Evolutionary conservation across 441 rosid species (phyloP), one percentile per base, ranked within the genome.

Genomic region (Iberis amara): DNA sequence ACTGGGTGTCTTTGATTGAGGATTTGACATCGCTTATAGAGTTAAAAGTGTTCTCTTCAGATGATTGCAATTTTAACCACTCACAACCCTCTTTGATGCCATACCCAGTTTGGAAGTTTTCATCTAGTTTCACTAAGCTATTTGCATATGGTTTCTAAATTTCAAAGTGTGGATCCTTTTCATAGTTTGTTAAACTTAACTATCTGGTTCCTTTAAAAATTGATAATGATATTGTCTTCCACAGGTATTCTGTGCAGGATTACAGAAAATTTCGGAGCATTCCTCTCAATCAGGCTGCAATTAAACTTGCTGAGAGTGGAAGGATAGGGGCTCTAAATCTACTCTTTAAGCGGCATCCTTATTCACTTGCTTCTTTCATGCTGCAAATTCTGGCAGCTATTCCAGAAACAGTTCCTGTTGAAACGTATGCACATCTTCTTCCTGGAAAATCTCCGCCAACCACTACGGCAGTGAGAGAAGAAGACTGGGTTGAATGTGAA

Each of bases 401-500:
- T 76, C 91, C 99, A 18, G 99, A 94, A 77, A 89, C 99, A 45
- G 72, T 86, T 69, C 87, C 84, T 4, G 89, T 85, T 61, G 90
- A 86, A 72, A 79, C 94, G 37, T 94, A 86, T 67, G 66, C 65
- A 12, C 99, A 85, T 64, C 96, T 94, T 71, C 97, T 94, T 76
- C 97, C 97, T 26, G 97, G 97, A 61, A 76, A 76, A 58, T 60
- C 73, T 60, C 91, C 95, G 57, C 83, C 89, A 28, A 38, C 77
- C 38, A 81, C 66, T 66, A 74, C 72, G 71, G 77, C 78, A 43
- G 73, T 86, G 68, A 89, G 99, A 74, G 87, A 83, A 76, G 95
- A 81, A 73, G 99, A 94, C 76, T 94, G 99, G 99, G 85, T 94
- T 76, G 99, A 94, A 76, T 83, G 96, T 67, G 90, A 80, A 68